Evolutionary conservation across 2,329 filamentous ascomycete genomes (phyloP).

Genomic region (Dactylellina haptotyla): DNA sequence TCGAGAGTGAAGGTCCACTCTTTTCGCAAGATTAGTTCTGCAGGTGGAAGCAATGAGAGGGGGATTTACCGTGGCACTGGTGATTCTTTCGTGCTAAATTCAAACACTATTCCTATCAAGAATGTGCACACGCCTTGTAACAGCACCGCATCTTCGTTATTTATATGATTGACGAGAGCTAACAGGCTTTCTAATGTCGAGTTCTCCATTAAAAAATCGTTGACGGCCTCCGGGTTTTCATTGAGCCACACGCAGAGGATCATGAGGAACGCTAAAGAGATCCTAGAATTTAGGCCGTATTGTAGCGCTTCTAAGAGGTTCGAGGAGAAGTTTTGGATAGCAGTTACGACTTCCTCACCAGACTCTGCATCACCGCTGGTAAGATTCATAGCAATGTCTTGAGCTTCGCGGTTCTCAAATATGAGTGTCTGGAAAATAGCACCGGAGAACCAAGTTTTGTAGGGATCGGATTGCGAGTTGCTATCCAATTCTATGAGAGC

Average conservation of each 20-base stretch:
- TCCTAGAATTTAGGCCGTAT: slow-evolving; percentile 78
- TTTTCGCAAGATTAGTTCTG: slow-evolving; percentile 13
- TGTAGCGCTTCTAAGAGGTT: slow-evolving; percentile 85
- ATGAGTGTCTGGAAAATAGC: slow-evolving; percentile 87
- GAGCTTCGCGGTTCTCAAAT: slow-evolving; percentile 76
- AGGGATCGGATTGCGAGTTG: slow-evolving; percentile 74
- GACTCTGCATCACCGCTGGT: slow-evolving; percentile 87
- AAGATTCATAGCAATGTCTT: slow-evolving; percentile 80
- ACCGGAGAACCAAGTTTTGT: slow-evolving; percentile 88
- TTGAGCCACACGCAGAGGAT: slow-evolving; percentile 88
- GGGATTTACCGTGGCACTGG: slow-evolving; percentile 72
- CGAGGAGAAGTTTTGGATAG: slow-evolving; percentile 85
- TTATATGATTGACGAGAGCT: slow-evolving; percentile 74
- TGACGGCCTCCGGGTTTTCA: slow-evolving; percentile 88
- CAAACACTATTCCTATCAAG: slow-evolving; percentile 87
- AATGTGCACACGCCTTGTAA: slow-evolving; percentile 85
- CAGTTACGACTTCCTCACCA: slow-evolving; percentile 94
- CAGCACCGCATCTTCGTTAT: slow-evolving; percentile 72
- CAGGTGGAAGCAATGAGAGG: background rate
- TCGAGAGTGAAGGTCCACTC: slow-evolving; percentile 81
- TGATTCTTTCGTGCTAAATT: slow-evolving; percentile 97
- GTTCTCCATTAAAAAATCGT: slow-evolving; percentile 90
- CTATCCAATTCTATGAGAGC: slow-evolving; percentile 75
- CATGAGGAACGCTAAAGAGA: slow-evolving; percentile 88
- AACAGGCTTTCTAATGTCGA: slow-evolving; percentile 90